Base-by-base conservation (phyloP, 805 yeast genomes). In the Kazachstania bromeliacearum region DNA sequence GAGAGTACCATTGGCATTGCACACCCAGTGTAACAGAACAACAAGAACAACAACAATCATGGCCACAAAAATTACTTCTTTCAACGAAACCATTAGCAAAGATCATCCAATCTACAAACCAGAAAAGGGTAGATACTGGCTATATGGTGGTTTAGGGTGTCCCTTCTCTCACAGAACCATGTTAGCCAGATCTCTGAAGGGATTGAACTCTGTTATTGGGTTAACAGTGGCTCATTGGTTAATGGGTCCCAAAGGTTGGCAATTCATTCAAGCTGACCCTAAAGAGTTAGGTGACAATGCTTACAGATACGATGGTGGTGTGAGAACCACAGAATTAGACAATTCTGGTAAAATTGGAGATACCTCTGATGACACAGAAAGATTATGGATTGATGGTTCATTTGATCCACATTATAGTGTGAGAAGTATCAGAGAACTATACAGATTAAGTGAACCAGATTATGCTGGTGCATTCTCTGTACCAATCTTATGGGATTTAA, bases 121-220 rank as follows among this genome's bases (percentile, higher is more conserved):
- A 5, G 95, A 85, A 53, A 68, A 71, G 36, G 75, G 75, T 39
- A 70, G 97, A 50, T 88, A 89, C 55, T 95, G 87, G 60, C 69
- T 87, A 36, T 87, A 82, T 50, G 92, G 85, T n/a, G 79, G 88
- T 1, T 66, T 69, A 33, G 95, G 95, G 2, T 88, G 97, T 60
- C 97, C 97, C 3, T 88, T 96, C 71, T 96, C 96, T 1, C 94
- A 85, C 53, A 70, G 97, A 44, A 74, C 87, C 0, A 65, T 88
- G 41, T 77, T 85, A 36, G 67, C 79, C 5, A 64, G 96, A 35
- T 59, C 70, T 7, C 64, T 88, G 42, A 85, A 85, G 63, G 95
- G 95, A 1, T 58, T 81, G 33, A 63, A 69, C 2, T 62, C 72
- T 1, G 57, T 78, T 10, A 74, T 80, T 41, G 72, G 76, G 2